These are phyloP conservation scores for Albophoma yamanashiensis DNA, from an alignment of 2,329 filamentous ascomycete species.

Conservation along the genomic window DNA sequence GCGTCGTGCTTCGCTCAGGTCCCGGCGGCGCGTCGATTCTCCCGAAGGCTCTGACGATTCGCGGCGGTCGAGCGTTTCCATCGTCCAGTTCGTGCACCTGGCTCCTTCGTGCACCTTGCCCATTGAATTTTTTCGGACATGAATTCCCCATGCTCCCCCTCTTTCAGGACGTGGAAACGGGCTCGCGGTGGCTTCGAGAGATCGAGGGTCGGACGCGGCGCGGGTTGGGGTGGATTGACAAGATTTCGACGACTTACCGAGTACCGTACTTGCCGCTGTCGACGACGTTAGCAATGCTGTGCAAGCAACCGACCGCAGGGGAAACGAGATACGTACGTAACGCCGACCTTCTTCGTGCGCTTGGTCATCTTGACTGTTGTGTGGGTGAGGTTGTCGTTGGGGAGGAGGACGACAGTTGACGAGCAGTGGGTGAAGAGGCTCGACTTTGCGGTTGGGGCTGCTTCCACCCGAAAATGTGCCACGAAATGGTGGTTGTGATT, in stretches of 20 bases:
- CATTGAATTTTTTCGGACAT: background rate
- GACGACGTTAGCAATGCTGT: slow-evolving; percentile 16
- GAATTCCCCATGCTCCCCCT: background rate
- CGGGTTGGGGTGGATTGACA: background rate
- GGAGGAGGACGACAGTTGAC: slow-evolving; percentile 21
- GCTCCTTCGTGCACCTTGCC: background rate
- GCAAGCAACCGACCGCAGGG: background rate
- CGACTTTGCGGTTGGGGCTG: slow-evolving; percentile 16
- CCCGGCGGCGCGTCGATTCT: background rate
- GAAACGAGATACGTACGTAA: slow-evolving; percentile 47
- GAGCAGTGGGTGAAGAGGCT: slow-evolving; percentile 19
- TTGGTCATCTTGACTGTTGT: slow-evolving; percentile 71
- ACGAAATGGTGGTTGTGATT: slow-evolving; percentile 25
- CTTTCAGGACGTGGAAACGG: background rate
- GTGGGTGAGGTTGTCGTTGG: slow-evolving; percentile 23
- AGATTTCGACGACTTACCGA: slow-evolving; percentile 50
- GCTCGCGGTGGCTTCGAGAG: background rate
- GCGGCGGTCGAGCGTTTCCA: background rate
- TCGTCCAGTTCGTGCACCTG: background rate
- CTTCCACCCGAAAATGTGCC: slow-evolving; percentile 20
- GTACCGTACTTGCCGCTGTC: slow-evolving; percentile 79
- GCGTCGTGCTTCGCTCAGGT: background rate
- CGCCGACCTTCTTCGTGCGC: slow-evolving; percentile 95
- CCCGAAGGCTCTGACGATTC: background rate
- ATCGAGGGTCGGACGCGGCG: slow-evolving; percentile 1